These are phyloP conservation scores for Eragrostis tef DNA, from an alignment of 202 grass and related monocot genomes.

Conservation along the genomic window DNA sequence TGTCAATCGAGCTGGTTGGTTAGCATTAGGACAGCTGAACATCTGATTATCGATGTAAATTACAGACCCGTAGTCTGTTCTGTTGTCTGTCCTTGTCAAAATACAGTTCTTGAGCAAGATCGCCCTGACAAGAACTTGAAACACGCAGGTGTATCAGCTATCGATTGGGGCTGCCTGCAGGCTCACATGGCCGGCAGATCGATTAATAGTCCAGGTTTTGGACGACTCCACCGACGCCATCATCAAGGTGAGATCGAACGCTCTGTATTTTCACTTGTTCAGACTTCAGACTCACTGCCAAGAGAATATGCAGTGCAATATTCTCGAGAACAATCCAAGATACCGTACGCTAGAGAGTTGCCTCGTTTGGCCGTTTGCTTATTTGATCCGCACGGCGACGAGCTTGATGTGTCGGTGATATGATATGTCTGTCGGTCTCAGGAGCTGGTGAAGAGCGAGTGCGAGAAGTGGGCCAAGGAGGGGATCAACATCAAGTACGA, in stretches of 20 bases:
- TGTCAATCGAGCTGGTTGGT: background rate
- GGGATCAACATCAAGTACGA: slow-evolving; percentile 76
- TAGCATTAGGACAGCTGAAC: background rate
- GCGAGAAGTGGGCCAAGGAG: slow-evolving; percentile 52
- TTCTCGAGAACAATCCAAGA: background rate
- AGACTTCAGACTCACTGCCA: background rate
- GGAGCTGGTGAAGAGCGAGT: slow-evolving; percentile 75
- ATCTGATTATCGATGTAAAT: background rate
- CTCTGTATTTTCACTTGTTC: background rate
- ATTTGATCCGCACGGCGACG: background rate
- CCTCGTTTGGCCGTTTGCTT: background rate
- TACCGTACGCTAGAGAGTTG: background rate
- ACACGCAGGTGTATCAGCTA: slow-evolving; percentile 72
- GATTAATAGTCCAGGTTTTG: slow-evolving; percentile 74
- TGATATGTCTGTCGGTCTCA: slow-evolving; percentile 16
- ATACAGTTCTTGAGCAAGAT: background rate
- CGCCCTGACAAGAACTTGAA: background rate
- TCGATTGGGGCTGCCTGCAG: slow-evolving; percentile 78
- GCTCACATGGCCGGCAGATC: slow-evolving; percentile 74
- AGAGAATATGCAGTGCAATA: background rate
- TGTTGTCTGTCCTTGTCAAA: too few species aligned
- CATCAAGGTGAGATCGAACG: slow-evolving; percentile 52
- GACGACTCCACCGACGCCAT: slow-evolving; percentile 76
- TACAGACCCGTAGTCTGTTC: background rate
- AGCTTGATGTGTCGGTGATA: background rate